Conservation (phyloP, 1,139 yeast genomes). For the Suhomyces guaymorum region DNA sequence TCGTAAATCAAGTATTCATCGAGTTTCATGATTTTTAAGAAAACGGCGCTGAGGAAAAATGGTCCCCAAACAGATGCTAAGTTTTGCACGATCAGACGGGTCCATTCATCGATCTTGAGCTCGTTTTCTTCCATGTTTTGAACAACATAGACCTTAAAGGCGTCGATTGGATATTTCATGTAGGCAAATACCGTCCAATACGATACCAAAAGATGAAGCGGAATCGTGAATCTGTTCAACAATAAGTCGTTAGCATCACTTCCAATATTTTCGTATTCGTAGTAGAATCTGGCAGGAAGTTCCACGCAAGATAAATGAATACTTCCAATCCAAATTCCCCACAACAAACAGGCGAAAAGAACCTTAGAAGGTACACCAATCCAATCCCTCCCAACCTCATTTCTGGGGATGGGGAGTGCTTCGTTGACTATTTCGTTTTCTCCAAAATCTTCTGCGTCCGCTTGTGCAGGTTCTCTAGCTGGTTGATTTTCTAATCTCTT, state of each 20-base stretch:
- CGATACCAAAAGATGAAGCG: slow-evolving; percentile 25
- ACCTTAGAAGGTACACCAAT: neutral
- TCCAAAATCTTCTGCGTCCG: too few species aligned
- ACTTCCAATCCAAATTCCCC: slow-evolving; percentile 25
- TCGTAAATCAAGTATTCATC: slow-evolving; percentile 2
- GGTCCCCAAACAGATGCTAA: slow-evolving; percentile 20
- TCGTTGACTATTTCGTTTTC: too few species aligned
- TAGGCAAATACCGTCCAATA: slow-evolving; percentile 27
- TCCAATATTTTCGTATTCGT: too few species aligned
- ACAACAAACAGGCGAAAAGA: slow-evolving; percentile 10
- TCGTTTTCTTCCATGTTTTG: slow-evolving; percentile 6
- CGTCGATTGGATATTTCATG: slow-evolving; percentile 6
- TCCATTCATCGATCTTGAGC: slow-evolving; percentile 4
- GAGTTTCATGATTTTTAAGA: slow-evolving; percentile 1
- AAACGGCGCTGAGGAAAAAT: slow-evolving; percentile 7
- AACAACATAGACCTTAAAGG: slow-evolving; percentile 1
- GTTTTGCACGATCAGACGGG: slow-evolving; percentile 16
- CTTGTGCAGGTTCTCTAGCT: too few species aligned
- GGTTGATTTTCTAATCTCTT: neutral
- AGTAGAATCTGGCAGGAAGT: slow-evolving; percentile 20
- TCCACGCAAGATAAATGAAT: slow-evolving; percentile 31
- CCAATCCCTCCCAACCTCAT: slow-evolving; percentile 2
- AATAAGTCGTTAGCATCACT: slow-evolving; percentile 11
- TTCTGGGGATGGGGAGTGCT: too few species aligned
- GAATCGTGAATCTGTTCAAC: slow-evolving; percentile 17